Evolutionary conservation across 2,329 filamentous ascomycete species (phyloP).

Genomic region (Lomentospora prolificans): DNA sequence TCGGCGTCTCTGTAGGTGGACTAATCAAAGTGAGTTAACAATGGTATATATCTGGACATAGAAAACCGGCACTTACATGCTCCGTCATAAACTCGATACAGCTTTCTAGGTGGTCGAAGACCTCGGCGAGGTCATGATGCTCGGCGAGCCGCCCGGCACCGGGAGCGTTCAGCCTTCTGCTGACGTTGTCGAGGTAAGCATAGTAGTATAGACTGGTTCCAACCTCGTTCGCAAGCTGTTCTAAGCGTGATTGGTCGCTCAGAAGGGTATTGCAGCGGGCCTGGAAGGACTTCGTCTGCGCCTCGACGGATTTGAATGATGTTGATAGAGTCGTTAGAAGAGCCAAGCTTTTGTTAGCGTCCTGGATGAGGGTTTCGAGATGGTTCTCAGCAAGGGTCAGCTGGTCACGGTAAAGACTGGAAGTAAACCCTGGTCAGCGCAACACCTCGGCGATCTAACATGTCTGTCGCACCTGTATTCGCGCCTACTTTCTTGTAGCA

Average conservation of each 20-base stretch:
- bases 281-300: constrained; percentile 87
- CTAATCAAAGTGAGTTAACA: constrained; percentile 26
- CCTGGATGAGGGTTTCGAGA: constrained; percentile 66
- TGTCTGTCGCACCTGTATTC: constrained; percentile 1
- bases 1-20: constrained; percentile 79
- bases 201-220: constrained; percentile 91
- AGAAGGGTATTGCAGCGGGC: constrained; percentile 84
- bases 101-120: constrained; percentile 76
- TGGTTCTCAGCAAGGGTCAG: constrained; percentile 72
- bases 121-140: constrained; percentile 75
- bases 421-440: constrained; percentile 18
- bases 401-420: constrained; percentile 69
- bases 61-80: constrained; percentile 49
- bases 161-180: constrained; percentile 80
- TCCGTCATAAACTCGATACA: constrained; percentile 88
- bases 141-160: constrained; percentile 80
- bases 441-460: background rate
- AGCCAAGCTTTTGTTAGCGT: constrained; percentile 66
- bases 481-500: constrained; percentile 3
- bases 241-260: constrained; percentile 68
- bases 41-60: background rate
- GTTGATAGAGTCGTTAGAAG: constrained; percentile 70
- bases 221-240: constrained; percentile 72
- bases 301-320: constrained; percentile 79
- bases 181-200: constrained; percentile 83